A percentile compares a stretch with the other conserved stretches of the same genome.
These are phyloP conservation scores for Emmonsia crescens DNA, from an alignment of 2,329 filamentous ascomycete genomes.

Conservation along the genomic window DNA sequence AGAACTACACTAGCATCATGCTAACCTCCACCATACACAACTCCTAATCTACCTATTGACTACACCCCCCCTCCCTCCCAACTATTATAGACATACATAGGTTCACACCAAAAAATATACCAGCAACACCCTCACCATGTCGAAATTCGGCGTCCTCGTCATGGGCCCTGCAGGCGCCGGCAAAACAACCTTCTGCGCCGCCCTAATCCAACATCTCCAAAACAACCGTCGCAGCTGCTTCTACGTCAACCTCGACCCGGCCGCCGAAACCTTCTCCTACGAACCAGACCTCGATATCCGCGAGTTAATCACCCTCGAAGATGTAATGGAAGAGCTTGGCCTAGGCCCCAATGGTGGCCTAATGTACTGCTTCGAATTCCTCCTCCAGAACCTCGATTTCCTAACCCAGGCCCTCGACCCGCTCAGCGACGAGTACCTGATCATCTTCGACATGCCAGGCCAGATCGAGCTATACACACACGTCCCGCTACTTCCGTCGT, in stretches of 20 bases:
- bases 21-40: not conserved
- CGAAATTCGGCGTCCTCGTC: conserved; percentile 87
- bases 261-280: conserved; percentile 85
- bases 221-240: conserved; percentile 87
- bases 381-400: conserved; percentile 90
- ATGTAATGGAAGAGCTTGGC: conserved; percentile 92
- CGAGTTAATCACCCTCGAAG: conserved; percentile 82
- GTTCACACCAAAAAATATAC: not conserved
- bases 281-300: conserved; percentile 90
- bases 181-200: conserved; percentile 93
- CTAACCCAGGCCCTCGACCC: conserved; percentile 73
- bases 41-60: not conserved
- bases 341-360: conserved; percentile 85
- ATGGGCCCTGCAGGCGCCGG: conserved; percentile 95
- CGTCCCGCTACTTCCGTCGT: conserved; percentile 76
- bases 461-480: conserved; percentile 99
- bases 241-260: conserved; percentile 97
- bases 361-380: conserved; percentile 94
- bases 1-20: not conserved
- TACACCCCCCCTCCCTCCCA: not conserved
- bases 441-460: conserved; percentile 97
- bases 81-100: not conserved
- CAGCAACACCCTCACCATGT: conserved; percentile 45
- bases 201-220: conserved; percentile 84
- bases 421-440: conserved; percentile 87